Evolutionary conservation across 169 alveolate genomes (phyloP), one percentile per base, ranked within the genome.

Genomic region (Cryptosporidium felis): DNA sequence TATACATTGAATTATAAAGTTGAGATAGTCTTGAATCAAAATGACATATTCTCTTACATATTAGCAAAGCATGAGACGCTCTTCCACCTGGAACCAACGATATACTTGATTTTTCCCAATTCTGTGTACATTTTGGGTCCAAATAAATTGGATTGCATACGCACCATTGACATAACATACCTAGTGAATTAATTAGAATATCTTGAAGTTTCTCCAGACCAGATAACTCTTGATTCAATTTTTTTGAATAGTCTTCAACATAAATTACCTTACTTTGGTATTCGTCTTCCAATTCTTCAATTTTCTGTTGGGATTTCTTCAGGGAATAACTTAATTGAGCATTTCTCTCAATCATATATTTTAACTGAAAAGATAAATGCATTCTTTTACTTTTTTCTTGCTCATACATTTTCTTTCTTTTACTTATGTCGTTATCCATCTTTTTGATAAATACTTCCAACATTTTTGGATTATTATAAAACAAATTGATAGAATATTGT

Each of bases 151-250:
- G 82, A 12, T 66, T 63, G 1, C 82, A 66, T 47, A 66, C 82
- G 51, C 82, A 66, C 82, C 82, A 66, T n/a, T 66, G 82, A 4
- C 82, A 41, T 26, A 66, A 47, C 82, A 66, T 66, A 21, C 82
- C 82, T 28, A 66, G 30, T 41, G 82, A 66, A 66, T 66, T 66
- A 26, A 66, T 66, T 23, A 66, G n/a, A 46, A 66, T 66, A 44
- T n/a, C 23, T 46, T 66, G 42, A 32, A 66, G 21, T 34, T 66
- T 49, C 40, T 47, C 46, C 23, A 66, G 51, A 47, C 49, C 49
- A 21, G 5, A 26, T 28, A 66, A 47, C 51, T 66, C 49, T 16
- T 51, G 41, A 21, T 30, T 36, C 26, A 66, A 49, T 3, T 47
- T 38, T n/a, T 47, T 49, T 5, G 9, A 30, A 47, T 66, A 66